A percentile compares a stretch with the other conserved stretches of the same genome.
phyloP scores from a whole-genome alignment of 305 asterid genomes.

The Nicotiana rustica region DNA sequence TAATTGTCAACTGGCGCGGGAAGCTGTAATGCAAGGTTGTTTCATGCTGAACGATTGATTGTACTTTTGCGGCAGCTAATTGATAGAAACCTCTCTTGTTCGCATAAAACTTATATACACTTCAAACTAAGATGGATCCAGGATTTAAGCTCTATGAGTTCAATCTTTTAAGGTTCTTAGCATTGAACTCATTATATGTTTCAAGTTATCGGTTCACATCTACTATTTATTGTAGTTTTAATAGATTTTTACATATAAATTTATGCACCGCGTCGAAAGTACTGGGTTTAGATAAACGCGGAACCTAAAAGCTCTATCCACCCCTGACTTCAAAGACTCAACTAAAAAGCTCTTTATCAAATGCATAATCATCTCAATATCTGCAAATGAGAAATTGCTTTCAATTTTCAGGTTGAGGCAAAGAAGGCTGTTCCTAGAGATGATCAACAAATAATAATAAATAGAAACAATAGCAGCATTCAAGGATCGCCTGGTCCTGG shows the following conservation, averaged over 20 bases:
- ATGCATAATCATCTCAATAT: neutral
- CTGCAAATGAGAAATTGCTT: neutral
- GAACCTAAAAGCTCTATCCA: too few relatives aligned
- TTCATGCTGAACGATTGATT: constrained; percentile 21
- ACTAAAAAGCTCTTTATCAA: neutral
- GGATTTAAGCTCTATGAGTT: too few relatives aligned
- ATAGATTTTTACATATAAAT: too few relatives aligned
- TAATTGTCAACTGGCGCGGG: neutral
- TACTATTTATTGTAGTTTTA: too few relatives aligned
- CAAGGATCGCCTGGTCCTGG: constrained; percentile 71
- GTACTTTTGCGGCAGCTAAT: neutral
- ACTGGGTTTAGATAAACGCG: too few relatives aligned
- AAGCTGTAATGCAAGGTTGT: constrained; percentile 11
- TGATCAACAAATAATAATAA: constrained; percentile 58
- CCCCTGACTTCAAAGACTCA: neutral
- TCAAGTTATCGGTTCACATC: too few relatives aligned
- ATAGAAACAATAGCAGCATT: constrained; percentile 59
- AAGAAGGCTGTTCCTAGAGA: constrained; percentile 81
- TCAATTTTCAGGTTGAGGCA: constrained; percentile 66
- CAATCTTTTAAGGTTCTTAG: too few relatives aligned
- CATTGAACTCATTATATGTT: too few relatives aligned
- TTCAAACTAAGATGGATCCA: neutral
- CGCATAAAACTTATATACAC: neutral
- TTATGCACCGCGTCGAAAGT: too few relatives aligned
- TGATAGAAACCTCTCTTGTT: constrained; percentile 25